phyloP scores from a whole-genome alignment of 352 stramenopile genomes.

The Globisporangium cederbergense region DNA sequence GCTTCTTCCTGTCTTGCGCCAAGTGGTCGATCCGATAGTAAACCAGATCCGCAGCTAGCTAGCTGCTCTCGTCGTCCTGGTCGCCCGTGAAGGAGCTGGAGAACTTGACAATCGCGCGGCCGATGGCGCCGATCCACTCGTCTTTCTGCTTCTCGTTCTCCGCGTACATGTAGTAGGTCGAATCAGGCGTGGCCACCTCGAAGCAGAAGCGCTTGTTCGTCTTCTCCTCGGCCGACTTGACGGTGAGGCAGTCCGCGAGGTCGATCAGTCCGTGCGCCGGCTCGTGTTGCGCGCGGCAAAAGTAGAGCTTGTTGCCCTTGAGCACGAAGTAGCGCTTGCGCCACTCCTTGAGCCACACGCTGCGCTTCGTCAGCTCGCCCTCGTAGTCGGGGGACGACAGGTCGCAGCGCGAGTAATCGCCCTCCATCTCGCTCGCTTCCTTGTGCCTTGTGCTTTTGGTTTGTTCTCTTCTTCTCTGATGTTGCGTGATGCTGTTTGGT shows the following conservation, averaged over 20 bases:
- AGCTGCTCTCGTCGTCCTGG: constrained; percentile 63
- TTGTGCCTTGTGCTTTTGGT: background rate
- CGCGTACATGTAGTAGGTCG: constrained; percentile 91
- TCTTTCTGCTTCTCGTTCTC: constrained; percentile 91
- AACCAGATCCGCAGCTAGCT: background rate
- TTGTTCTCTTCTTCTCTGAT: background rate
- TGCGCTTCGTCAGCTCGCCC: constrained; percentile 88
- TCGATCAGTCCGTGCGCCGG: constrained; percentile 88
- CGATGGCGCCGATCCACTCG: constrained; percentile 94
- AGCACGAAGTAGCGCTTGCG: constrained; percentile 89
- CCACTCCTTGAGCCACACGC: constrained; percentile 91
- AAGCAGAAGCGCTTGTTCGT: constrained; percentile 91
- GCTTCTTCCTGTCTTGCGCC: no score
- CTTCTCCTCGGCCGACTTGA: constrained; percentile 91
- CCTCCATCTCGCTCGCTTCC: constrained; percentile 40
- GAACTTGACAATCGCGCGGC: constrained; percentile 96
- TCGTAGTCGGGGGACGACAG: constrained; percentile 85
- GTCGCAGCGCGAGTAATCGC: constrained; percentile 71
- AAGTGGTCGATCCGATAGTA: no score
- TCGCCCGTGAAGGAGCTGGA: constrained; percentile 95
- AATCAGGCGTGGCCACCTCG: constrained; percentile 86
- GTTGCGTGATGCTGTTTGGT: no score
- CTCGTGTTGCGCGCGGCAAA: constrained; percentile 69
- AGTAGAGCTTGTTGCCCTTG: constrained; percentile 91
- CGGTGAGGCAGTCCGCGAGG: constrained; percentile 85